Conservation (phyloP, 2,329 filamentous ascomycete species). For the Microdochium nivale region DNA sequence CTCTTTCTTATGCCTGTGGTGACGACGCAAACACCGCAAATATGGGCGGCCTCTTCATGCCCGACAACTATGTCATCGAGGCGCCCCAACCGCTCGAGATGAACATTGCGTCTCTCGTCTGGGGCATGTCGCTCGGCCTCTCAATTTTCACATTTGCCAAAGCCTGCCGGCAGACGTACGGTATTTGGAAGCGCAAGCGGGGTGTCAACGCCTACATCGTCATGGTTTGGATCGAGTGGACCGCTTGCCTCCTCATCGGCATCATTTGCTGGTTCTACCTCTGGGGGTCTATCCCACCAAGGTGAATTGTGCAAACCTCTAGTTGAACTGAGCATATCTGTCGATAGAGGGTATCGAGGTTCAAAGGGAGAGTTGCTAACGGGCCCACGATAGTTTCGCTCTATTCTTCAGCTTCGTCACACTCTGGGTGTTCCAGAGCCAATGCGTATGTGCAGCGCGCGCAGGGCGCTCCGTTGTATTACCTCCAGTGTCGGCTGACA, state of each 20-base stretch:
- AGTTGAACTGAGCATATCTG: too few species aligned
- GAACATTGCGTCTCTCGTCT: not conserved
- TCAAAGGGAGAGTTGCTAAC: too few species aligned
- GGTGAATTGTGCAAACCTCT: too few species aligned
- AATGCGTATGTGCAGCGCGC: not conserved
- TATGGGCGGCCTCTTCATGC: not conserved
- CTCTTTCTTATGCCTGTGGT: too few species aligned
- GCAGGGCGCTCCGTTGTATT: too few species aligned
- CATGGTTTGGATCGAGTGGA: not conserved
- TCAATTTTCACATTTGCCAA: not conserved
- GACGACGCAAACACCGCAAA: too few species aligned
- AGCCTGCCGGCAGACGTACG: not conserved
- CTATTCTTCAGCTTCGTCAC: not conserved
- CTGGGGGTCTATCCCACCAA: not conserved
- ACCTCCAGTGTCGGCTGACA: too few species aligned
- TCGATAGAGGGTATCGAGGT: too few species aligned
- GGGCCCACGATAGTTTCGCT: too few species aligned
- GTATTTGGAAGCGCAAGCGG: not conserved
- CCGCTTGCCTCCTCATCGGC: not conserved
- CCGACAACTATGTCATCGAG: not conserved
- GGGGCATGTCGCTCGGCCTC: not conserved
- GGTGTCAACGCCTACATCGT: not conserved
- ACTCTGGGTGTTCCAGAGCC: not conserved
- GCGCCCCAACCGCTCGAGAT: not conserved
- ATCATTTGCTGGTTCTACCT: not conserved